Evolutionary conservation across 2,329 filamentous ascomycete genomes (phyloP), one percentile per base, ranked within the genome.

Genomic region (Claviceps humidiphila): DNA sequence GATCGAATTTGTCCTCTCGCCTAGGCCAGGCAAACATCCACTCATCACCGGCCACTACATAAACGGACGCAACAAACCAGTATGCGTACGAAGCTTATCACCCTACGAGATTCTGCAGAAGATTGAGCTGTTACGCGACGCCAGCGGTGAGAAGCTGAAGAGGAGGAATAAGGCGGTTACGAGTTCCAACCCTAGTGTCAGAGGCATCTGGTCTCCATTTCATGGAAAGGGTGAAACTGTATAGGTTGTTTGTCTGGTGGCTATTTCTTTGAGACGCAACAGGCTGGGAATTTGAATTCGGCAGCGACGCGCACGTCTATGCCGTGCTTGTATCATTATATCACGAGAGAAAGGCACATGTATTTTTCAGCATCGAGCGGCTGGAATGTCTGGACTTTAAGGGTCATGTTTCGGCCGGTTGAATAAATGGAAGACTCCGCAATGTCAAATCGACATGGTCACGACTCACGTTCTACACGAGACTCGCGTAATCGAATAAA

Each of bases 1-100:
- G 68, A 83, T 97, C 74, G 90, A 97, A 72, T 88, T 98, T 71
- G 82, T 81, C 63, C 82, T 98, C 55, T 94, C 90, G 41, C 93
- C 91, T 17, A 84, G 90, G 59, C 91, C 90, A n/a, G 76, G 82
- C 60, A 86, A 86, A 65, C 91, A 97, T 70, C 93, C 93, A 40
- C 81, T 95, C 56, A 81, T 98, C 61, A 82, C 85, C 61, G 93
- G 89, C 53, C 80, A 88, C 69, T 98, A 95, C 71, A 88, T 97
- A 74, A 97, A 96, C 68, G 90, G 91, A 56, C 78, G 82, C 30
- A 77, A 85, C 56, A 93, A 93, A 68, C 79, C 88, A 9, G 81
- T 97, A 50, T 96, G 90, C 68, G 89, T 97, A 53, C 81, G 85
- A 60, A 97, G 95, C 62, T 69, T 96, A 64, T 82, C 89, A 60